Evolutionary conservation across 2,329 filamentous ascomycete genomes (phyloP), one percentile per base, ranked within the genome.

Genomic region (Trichophyton verrucosum): DNA sequence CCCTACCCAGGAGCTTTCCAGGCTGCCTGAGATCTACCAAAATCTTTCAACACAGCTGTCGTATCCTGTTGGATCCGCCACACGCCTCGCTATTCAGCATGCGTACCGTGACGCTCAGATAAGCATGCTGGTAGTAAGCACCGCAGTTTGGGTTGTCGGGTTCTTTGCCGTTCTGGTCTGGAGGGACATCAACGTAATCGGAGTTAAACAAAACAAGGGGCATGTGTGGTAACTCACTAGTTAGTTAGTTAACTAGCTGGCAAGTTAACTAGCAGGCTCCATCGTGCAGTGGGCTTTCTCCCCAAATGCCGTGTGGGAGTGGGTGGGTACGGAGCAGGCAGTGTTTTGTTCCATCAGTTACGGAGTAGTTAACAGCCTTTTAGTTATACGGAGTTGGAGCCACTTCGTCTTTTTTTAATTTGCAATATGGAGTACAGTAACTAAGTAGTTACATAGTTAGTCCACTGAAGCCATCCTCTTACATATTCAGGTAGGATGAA

Each of bases 171-270:
- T 78, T 27, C 63, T 67, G 0, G 68, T 80, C 42, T 81, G 78
- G 78, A 72, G 73, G 60, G 74, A 82, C 62, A 74, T 80, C 38
- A 74, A 77, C 42, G 71, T 82, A 13, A 77, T 74, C 59, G 68
- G 75, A 24, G 66, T 74, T 72, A 66, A 68, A 56, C 33, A 60
- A 49, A 49, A 57, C 36, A 40, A 62, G 27, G 57, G 58, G 5
- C 49, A 53, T 30, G 49, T 53, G 3, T 53, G 49, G 49, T 53
- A 30, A 13, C 27, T 30, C 27, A n/a, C 15, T 7, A 13, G 11
- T 3, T n/a, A n/a, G 3, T 3, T 24, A 24, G 3, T 13, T 42
- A 1, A 6, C 7, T 30, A 1, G 27, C 7, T 30, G 20, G 20
- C 20, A 20, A 20, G 20, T 20, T 20, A 20, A 20, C 20, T 20